These are phyloP conservation scores for Ceratocystis papillata DNA, from an alignment of 2,329 filamentous ascomycete species.

Conservation along the genomic window DNA sequence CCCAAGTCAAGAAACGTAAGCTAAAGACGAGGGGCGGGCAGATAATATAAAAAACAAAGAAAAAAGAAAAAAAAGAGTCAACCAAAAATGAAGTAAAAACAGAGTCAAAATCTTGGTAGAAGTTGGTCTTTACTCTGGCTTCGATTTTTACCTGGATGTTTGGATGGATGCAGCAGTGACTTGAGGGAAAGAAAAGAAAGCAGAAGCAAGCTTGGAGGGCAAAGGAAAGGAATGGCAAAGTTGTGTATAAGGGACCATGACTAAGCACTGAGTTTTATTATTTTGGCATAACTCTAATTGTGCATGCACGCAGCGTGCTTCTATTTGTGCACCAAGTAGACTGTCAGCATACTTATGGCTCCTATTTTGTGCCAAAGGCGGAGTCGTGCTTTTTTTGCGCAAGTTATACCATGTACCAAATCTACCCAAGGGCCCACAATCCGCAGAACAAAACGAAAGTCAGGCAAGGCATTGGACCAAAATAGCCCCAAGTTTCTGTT, in stretches of 20 bases:
- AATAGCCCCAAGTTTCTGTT: too few species aligned
- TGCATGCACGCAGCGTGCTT: too few species aligned
- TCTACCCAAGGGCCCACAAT: background rate
- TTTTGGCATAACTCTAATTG: background rate
- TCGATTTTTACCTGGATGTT: background rate
- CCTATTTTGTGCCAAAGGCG: background rate
- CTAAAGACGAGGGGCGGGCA: background rate
- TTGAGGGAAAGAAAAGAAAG: constrained; percentile 9
- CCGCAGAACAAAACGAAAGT: background rate
- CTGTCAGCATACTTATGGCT: background rate
- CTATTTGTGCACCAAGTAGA: too few species aligned
- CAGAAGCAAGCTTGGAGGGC: background rate
- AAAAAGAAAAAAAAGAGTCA: background rate
- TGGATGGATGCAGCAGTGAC: background rate
- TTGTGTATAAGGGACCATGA: too few species aligned
- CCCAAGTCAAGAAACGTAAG: too few species aligned
- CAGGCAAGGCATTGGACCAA: too few species aligned
- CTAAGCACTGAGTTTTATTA: too few species aligned
- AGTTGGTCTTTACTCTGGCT: too few species aligned
- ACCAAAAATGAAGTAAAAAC: background rate
- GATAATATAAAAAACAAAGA: background rate
- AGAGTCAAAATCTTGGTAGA: background rate
- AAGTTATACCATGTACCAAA: constrained; percentile 2
- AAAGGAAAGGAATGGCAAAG: constrained; percentile 5
- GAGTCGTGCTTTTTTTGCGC: background rate